Evolutionary conservation across 2,329 filamentous ascomycete genomes (phyloP), one percentile per base, ranked within the genome.

Genomic region (Neonectria faginata): DNA sequence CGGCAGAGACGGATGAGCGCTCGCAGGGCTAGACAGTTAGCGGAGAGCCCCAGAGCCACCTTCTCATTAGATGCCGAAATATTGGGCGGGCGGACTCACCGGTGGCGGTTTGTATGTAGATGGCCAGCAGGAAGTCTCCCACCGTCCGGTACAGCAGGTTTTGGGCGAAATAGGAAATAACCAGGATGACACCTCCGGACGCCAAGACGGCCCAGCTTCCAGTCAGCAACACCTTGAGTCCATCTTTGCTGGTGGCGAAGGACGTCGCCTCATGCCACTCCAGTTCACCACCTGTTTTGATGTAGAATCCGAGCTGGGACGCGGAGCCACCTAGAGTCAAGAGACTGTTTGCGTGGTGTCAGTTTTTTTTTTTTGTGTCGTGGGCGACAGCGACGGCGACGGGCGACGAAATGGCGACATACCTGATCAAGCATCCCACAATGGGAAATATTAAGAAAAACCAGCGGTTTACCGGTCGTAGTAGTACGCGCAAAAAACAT

Each of bases 221-320:
- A 20, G 70, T 76, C 10, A 78, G 67, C 29, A 78, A 62, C 22
- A 78, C 70, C 65, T 77, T 77, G 27, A 76, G 67, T 18, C 70
- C 73, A 47, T 78, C 76, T 55, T 73, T 71, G 63, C 71, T 73
- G 31, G 68, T 67, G 20, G 77, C 73, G 47, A 76, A 76, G 11
- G 72, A 57, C 42, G 66, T 65, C 12, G 73, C 76, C 60, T 78
- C 76, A 31, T 67, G 69, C 76, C 76, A 78, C 53, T 77, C 72
- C 10, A 78, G 65, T 58, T 77, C 74, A 29, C 74, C 76, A 14
- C 76, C 76, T 0, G 76, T 77, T 53, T 77, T 70, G 52, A 68
- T 65, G 55, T 66, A 78, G 52, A 78, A 78, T 27, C 75, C 75
- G 11, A 77, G 65, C 53, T 78, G 75, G 6, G 75, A 76, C 3